A percentile compares a stretch with the other conserved stretches of the same genome.
Conservation (phyloP, 2,329 filamentous ascomycete species). For the Xylariaceae sp. region DNA sequence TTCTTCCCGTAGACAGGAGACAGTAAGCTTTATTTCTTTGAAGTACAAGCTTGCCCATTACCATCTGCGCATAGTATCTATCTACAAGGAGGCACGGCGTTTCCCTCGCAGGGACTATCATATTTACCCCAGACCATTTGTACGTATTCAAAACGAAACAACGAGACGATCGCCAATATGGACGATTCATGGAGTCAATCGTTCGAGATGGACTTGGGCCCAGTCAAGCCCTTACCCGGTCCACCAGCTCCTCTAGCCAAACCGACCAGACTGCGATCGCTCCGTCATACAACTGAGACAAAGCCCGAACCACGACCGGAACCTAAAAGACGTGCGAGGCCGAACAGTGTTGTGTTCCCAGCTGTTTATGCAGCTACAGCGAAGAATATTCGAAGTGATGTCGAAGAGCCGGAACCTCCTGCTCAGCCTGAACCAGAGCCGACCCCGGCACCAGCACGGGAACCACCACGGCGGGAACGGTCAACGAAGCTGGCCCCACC, state of each 20-base stretch:
- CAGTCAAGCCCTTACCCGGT: constrained; percentile 10
- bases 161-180: constrained; percentile 6
- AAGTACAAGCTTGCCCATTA: too few relatives aligned
- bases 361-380: background rate
- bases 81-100: too few relatives aligned
- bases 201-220: constrained; percentile 13
- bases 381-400: background rate
- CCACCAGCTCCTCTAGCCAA: constrained; percentile 14
- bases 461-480: too few relatives aligned
- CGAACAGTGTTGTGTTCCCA: background rate
- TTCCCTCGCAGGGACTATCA: too few relatives aligned
- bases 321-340: constrained; percentile 3
- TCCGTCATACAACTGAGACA: constrained; percentile 9
- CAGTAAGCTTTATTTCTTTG: too few relatives aligned
- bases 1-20: too few relatives aligned
- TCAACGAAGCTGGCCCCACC: too few relatives aligned
- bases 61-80: too few relatives aligned
- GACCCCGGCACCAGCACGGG: too few relatives aligned
- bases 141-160: background rate
- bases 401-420: background rate
- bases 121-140: too few relatives aligned
- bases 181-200: constrained; percentile 17
- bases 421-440: background rate
- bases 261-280: constrained; percentile 17
- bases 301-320: constrained; percentile 7